phyloP scores from a whole-genome alignment of 108 stramenopile genomes.

The Parmales sp. region DNA sequence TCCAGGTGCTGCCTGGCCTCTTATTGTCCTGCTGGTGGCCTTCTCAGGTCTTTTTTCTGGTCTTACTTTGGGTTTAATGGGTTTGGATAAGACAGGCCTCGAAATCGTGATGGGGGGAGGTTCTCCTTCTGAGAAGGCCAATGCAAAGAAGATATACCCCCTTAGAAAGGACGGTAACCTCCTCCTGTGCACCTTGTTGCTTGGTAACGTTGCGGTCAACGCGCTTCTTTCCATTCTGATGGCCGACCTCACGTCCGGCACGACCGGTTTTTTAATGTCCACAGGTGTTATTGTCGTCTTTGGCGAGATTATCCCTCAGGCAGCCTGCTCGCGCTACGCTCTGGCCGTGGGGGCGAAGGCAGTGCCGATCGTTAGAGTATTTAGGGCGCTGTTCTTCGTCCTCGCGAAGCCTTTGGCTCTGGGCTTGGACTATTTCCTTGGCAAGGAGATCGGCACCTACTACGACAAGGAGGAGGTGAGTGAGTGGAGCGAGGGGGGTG shows the following conservation, averaged over 20 bases:
- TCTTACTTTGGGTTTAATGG: slow-evolving; percentile 87
- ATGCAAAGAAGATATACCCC: slow-evolving; percentile 57
- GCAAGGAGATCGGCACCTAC: slow-evolving; percentile 82
- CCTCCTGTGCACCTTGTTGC: slow-evolving; percentile 86
- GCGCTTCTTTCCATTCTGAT: slow-evolving; percentile 83
- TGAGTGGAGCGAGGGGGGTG: slow-evolving; percentile 32
- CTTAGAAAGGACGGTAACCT: slow-evolving; percentile 86
- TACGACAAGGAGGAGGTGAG: slow-evolving; percentile 76
- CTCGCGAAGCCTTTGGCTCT: slow-evolving; percentile 65
- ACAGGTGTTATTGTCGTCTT: slow-evolving; percentile 83
- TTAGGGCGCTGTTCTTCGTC: slow-evolving; percentile 59
- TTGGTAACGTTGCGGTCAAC: slow-evolving; percentile 96
- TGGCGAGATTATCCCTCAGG: slow-evolving; percentile 97
- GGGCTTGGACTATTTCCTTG: slow-evolving; percentile 59
- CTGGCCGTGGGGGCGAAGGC: slow-evolving; percentile 70
- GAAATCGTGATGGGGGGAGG: slow-evolving; percentile 86
- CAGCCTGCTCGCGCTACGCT: slow-evolving; percentile 80
- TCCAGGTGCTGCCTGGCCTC: too few relatives aligned
- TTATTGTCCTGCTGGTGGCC: too few relatives aligned
- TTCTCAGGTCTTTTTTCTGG: slow-evolving; percentile 83
- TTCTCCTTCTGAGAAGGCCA: slow-evolving; percentile 38
- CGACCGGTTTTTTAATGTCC: slow-evolving; percentile 77
- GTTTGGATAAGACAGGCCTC: slow-evolving; percentile 89
- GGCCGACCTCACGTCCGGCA: slow-evolving; percentile 69
- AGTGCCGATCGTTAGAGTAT: slow-evolving; percentile 72